These are phyloP conservation scores for Tuber microsphaerosporum DNA, from an alignment of 495 filamentous ascomycete species.

Conservation along the genomic window DNA sequence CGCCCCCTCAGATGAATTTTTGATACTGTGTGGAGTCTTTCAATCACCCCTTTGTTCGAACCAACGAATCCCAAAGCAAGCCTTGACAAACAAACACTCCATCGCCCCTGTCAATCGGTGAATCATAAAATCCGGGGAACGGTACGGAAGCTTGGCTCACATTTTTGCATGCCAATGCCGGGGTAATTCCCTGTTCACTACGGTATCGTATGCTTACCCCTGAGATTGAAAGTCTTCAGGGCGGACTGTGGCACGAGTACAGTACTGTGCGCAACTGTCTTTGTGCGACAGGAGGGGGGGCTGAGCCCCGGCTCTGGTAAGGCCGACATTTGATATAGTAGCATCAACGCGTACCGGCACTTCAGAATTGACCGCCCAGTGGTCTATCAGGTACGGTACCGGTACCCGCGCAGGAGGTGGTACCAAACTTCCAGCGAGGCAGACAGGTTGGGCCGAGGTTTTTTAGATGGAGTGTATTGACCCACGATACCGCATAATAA, in stretches of 20 bases:
- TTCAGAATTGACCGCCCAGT: background rate
- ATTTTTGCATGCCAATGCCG: background rate
- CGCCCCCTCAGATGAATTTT: background rate
- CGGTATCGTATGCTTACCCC: background rate
- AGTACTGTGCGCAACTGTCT: background rate
- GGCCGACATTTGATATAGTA: background rate
- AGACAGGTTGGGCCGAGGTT: background rate
- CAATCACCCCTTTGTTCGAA: background rate
- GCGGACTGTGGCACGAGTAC: background rate
- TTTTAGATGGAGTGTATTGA: background rate
- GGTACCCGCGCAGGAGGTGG: background rate
- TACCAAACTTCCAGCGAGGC: background rate
- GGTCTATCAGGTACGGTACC: background rate
- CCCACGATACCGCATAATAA: background rate
- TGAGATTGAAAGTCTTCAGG: background rate
- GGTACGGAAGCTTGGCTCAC: background rate
- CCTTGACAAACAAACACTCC: background rate
- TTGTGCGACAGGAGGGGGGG: background rate
- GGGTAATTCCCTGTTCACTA: background rate
- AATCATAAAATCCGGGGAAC: background rate
- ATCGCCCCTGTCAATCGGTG: background rate
- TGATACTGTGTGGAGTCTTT: background rate
- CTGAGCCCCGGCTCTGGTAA: background rate
- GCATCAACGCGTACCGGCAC: background rate
- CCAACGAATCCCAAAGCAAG: background rate